Percentiles rank a stretch among this genome's conserved stretches.
These are phyloP conservation scores for Aspergillus sp. DNA, from an alignment of 2,329 filamentous ascomycete species.

Conservation along the genomic window DNA sequence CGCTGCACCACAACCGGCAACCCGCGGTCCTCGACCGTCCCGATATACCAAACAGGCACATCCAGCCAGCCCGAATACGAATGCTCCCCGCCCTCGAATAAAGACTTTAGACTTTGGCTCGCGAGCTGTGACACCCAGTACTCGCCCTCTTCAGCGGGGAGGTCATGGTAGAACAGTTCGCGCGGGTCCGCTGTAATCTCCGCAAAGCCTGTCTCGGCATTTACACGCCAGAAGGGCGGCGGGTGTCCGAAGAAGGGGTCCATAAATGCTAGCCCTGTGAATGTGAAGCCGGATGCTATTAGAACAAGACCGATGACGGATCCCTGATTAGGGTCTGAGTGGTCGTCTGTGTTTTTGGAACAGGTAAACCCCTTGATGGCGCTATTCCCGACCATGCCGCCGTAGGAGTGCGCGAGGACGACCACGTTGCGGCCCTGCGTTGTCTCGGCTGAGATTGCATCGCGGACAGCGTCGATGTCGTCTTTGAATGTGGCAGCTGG, in stretches of 20 bases:
- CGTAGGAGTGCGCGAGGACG: constrained; percentile 52
- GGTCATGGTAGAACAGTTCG: constrained; percentile 53
- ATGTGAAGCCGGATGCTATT: constrained; percentile 47
- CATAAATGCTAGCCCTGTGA: constrained; percentile 42
- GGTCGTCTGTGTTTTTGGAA: constrained; percentile 5
- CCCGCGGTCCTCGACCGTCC: constrained; percentile 43
- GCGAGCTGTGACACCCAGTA: constrained; percentile 45
- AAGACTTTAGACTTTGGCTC: constrained; percentile 43
- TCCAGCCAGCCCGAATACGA: constrained; percentile 51
- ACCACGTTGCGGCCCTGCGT: constrained; percentile 45
- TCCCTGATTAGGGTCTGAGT: constrained; percentile 23
- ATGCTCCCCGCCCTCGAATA: constrained; percentile 48
- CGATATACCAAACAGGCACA: constrained; percentile 50
- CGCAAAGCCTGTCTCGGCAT: constrained; percentile 44
- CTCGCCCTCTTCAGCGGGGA: constrained; percentile 45
- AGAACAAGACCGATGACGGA: constrained; percentile 47
- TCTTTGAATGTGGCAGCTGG: constrained; percentile 41
- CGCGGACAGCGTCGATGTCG: constrained; percentile 43
- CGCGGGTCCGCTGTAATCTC: constrained; percentile 35
- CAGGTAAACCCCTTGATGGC: constrained; percentile 46
- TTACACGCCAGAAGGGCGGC: constrained; percentile 43
- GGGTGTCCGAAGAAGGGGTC: constrained; percentile 44
- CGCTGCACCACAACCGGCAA: constrained; percentile 44
- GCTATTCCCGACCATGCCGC: constrained; percentile 49
- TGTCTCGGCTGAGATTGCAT: constrained; percentile 39